A percentile compares a stretch with the other conserved stretches of the same genome.
These are phyloP conservation scores for Canariomyces notabilis DNA, from an alignment of 2,329 filamentous ascomycete genomes.

Conservation along the genomic window DNA sequence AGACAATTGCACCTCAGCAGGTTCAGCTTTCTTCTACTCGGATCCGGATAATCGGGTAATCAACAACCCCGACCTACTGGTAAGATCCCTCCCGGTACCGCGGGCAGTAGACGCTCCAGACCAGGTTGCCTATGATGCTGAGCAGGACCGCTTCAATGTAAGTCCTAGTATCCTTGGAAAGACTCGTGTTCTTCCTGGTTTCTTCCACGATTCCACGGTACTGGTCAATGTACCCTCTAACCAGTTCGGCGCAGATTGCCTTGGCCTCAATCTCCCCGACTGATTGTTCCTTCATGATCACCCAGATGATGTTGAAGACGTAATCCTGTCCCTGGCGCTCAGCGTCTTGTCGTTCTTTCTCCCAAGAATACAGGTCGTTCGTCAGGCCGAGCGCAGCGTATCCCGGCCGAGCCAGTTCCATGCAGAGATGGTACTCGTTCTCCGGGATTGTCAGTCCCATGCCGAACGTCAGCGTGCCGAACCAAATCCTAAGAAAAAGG, in stretches of 20 bases:
- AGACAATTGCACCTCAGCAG: too few species aligned
- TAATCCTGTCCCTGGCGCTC: slow-evolving; percentile 21
- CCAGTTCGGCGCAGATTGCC: slow-evolving; percentile 9
- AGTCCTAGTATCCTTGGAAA: slow-evolving; percentile 1
- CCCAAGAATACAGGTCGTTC: slow-evolving; percentile 38
- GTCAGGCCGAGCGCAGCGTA: slow-evolving; percentile 30
- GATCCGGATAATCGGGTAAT: too few species aligned
- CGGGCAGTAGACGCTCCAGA: background rate
- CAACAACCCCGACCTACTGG: too few species aligned
- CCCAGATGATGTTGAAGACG: slow-evolving; percentile 37
- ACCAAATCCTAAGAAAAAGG: slow-evolving; percentile 27
- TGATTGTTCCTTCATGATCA: slow-evolving; percentile 34
- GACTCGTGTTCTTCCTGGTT: background rate
- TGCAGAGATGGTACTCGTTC: slow-evolving; percentile 29
- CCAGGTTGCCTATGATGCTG: slow-evolving; percentile 5
- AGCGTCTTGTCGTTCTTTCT: slow-evolving; percentile 32
- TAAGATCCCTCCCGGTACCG: too few species aligned
- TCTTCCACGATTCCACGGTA: background rate
- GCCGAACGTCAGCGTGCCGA: slow-evolving; percentile 34
- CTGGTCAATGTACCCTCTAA: slow-evolving; percentile 10
- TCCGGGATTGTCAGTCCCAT: slow-evolving; percentile 34
- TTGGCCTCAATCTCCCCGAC: slow-evolving; percentile 23
- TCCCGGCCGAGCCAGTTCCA: slow-evolving; percentile 27
- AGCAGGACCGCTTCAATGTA: slow-evolving; percentile 6
- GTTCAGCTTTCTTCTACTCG: too few species aligned